Evolutionary conservation across 2,329 filamentous ascomycete species (phyloP), one percentile per base, ranked within the genome.

Genomic region (Hymenoscyphus albidus): DNA sequence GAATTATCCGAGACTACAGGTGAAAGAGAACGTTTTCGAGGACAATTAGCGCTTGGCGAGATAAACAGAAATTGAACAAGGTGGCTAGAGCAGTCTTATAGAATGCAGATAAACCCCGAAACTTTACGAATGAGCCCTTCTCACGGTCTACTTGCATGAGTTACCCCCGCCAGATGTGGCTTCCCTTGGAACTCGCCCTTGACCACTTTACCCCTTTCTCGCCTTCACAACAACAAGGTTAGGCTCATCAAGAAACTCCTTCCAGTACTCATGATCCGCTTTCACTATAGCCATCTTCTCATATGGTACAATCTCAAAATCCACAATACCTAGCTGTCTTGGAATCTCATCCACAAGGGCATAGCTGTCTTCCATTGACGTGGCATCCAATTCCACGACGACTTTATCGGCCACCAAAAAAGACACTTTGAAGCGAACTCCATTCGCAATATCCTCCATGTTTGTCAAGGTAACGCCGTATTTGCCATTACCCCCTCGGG

Each of bases 281-380:
- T 58, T 58, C 55, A 58, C 55, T 16, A 58, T n/a, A 10, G 14
- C 13, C 55, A 58, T 58, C 31, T 58, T 14, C 27, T 58, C 55
- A 39, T n/a, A 58, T 13, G 55, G 55, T 10, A 58, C 55, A 18
- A 58, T 4, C 13, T 38, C n/a, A 12, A 58, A 58, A 58, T 58
- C 55, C 31, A 35, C 55, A n/a, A 58, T 58, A 12, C 55, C 55
- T 16, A 58, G 14, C 55, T 39, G 31, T 5, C 55, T 22, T 12
- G 55, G 55, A 38, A 58, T 39, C 14, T 38, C 27, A 58, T 58
- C 55, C 31, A 31, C 7, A 18, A 58, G 55, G 4, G 55, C 18
- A n/a, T 35, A 58, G 31, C 31, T 35, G 31, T 58, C 55, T n/a
- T 58, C 55, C 55, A 58, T 58, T 13, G 55, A 35, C 35, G 55